phyloP scores from a whole-genome alignment of 139 green algal species.

The Tetratostichococcus sp. region DNA sequence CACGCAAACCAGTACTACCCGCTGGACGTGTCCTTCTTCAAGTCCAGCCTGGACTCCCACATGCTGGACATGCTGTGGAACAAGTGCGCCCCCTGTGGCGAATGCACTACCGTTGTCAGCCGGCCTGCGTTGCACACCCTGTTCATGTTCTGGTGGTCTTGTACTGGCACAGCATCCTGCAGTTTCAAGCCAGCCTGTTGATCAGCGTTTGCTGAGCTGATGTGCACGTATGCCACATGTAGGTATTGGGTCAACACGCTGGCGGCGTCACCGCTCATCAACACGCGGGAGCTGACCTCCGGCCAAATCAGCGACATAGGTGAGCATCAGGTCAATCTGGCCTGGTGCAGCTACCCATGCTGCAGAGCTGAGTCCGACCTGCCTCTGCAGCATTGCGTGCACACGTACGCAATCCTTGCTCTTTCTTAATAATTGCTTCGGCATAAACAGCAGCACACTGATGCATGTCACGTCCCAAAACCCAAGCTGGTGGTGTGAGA shows the following conservation, averaged over 20 bases:
- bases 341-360: too few relatives aligned
- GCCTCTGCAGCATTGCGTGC: not conserved
- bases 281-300: slow-evolving; percentile 67
- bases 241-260: slow-evolving; percentile 92
- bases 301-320: slow-evolving; percentile 84
- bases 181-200: not conserved
- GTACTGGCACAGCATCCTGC: not conserved
- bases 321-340: too few relatives aligned
- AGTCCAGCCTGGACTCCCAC: slow-evolving; percentile 76
- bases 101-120: too few relatives aligned
- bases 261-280: slow-evolving; percentile 70
- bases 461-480: too few relatives aligned
- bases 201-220: not conserved
- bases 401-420: too few relatives aligned
- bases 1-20: slow-evolving; percentile 72
- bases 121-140: too few relatives aligned
- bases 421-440: too few relatives aligned
- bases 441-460: too few relatives aligned
- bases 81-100: slow-evolving; percentile 38
- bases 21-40: slow-evolving; percentile 91
- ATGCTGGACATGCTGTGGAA: slow-evolving; percentile 90
- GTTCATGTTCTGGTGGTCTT: too few relatives aligned
- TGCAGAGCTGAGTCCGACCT: too few relatives aligned
- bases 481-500: too few relatives aligned
- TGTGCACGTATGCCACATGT: too few relatives aligned